Base-by-base conservation (phyloP, 2,329 filamentous ascomycete genomes). In the Delphinella strobiligena region DNA sequence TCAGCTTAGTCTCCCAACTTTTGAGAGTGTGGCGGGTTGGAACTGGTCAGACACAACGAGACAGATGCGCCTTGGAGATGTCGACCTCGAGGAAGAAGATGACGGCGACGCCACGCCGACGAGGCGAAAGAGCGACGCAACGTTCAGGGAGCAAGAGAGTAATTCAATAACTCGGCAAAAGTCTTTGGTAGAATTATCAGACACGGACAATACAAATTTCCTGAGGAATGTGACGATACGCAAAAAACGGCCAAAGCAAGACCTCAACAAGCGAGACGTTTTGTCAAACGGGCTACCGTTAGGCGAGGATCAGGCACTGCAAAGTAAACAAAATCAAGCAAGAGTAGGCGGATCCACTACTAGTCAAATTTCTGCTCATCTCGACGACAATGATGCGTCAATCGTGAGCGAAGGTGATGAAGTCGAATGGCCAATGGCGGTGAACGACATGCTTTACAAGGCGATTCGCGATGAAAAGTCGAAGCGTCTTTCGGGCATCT, bases 401-500 rank as follows among this genome's bases (percentile, higher is more conserved):
- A 72, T 32, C 61, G 60, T 37, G 38, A 36, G 44, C 31, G 29
- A 35, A 18, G 19, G 31, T 31, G 19, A 38, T 35, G 59, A 67
- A 12, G 69, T 71, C 45, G 67, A 64, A 17, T 72, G 69, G 69
- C 62, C 67, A 16, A 52, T 60, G 7, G 52, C 58, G 29, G 41
- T 36, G 49, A 59, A 45, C 45, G 53, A 34, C 38, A 52, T 37
- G 36, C 49, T 39, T 40, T 53, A 45, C 12, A 38, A 38, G 2
- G 48, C 49, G 29, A 42, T 56, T 15, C 51, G 47, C 35, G 57
- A 60, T 24, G 45, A 49, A 8, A 55, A 57, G 27, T 51, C 51
- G 29, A 62, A 62, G 46, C 63, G 72, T 32, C 56, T 66, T 15
- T 76, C 73, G 11, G 62, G 54, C 12, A 54, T 66, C 2, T 76